Evolutionary conservation across 805 yeast species (phyloP).

Genomic region (Gaillardinia entomophila): DNA sequence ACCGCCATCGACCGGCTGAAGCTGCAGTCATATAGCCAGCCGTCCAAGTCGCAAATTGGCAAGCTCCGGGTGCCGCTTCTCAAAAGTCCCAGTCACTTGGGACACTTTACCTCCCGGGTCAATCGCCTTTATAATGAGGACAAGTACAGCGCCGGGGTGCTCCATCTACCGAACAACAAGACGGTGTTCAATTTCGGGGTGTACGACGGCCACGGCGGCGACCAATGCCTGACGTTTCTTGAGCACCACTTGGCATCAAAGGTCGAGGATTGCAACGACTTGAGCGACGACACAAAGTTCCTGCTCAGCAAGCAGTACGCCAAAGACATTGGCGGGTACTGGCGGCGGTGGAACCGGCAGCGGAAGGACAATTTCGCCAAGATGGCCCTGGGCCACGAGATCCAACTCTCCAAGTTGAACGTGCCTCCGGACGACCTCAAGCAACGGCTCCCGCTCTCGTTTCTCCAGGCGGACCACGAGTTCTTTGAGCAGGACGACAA

Average conservation of each 20-base stretch:
- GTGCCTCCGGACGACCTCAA: slow-evolving; percentile 47
- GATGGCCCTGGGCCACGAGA: slow-evolving; percentile 17
- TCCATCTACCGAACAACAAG: slow-evolving; percentile 25
- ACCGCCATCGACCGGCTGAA: slow-evolving; percentile 17
- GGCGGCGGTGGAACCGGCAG: slow-evolving; percentile 69
- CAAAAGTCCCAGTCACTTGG: slow-evolving; percentile 68
- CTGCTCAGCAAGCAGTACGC: slow-evolving; percentile 50
- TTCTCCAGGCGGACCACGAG: slow-evolving; percentile 59
- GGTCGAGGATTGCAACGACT: slow-evolving; percentile 42
- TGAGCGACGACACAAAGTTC: slow-evolving; percentile 17
- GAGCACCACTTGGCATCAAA: slow-evolving; percentile 44
- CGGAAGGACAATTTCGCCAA: slow-evolving; percentile 24
- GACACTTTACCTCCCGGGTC: slow-evolving; percentile 73
- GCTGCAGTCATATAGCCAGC: slow-evolving; percentile 1
- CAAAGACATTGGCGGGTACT: slow-evolving; percentile 69
- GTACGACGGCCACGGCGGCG: slow-evolving; percentile 96
- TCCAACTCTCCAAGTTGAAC: slow-evolving; percentile 9
- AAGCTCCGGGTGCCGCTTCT: slow-evolving; percentile 48
- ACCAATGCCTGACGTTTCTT: slow-evolving; percentile 62
- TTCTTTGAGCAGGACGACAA: slow-evolving; percentile 38
- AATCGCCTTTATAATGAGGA: slow-evolving; percentile 82
- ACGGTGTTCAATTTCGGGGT: slow-evolving; percentile 59
- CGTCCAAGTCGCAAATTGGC: slow-evolving; percentile 10
- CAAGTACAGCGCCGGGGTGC: slow-evolving; percentile 58
- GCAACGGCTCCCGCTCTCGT: slow-evolving; percentile 58